phyloP scores from a whole-genome alignment of 2,329 filamentous ascomycete genomes.

The Monosporascus sp. region DNA sequence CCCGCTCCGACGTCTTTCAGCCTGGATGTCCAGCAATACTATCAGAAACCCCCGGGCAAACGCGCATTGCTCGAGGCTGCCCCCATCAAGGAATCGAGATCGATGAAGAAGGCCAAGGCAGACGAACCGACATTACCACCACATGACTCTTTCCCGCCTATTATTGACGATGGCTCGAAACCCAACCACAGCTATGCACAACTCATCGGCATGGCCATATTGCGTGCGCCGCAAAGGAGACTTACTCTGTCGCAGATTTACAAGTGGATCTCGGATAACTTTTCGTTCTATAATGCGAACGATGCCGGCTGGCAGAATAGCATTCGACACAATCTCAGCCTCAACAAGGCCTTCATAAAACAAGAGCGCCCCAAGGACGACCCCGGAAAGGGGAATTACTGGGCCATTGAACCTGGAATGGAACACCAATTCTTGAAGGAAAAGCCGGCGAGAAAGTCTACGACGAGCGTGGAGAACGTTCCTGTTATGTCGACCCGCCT shows the following conservation, averaged over 20 bases:
- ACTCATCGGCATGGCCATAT: conserved; percentile 94
- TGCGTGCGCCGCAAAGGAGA: conserved; percentile 75
- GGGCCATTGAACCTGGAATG: conserved; percentile 86
- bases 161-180: conserved; percentile 83
- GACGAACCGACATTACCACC: conserved; percentile 58
- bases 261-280: conserved; percentile 98
- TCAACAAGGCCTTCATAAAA: conserved; percentile 96
- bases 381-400: conserved; percentile 96
- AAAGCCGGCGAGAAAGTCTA: conserved; percentile 61
- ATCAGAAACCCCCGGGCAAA: conserved; percentile 49
- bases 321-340: conserved; percentile 93
- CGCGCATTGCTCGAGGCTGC: conserved; percentile 68
- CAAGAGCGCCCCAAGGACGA: conserved; percentile 95
- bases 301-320: conserved; percentile 98
- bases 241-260: conserved; percentile 94
- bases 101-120: conserved; percentile 62
- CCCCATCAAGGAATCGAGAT: conserved; percentile 62
- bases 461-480: conserved; percentile 51
- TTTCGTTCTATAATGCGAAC: conserved; percentile 75
- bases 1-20: conserved; percentile 42
- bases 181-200: conserved; percentile 90
- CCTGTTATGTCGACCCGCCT: conserved; percentile 54
- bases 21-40: conserved; percentile 47
- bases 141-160: conserved; percentile 71
- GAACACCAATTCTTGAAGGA: conserved; percentile 88